Evolutionary conservation across 2,329 filamentous ascomycete genomes (phyloP).

Genomic region (Thermoascus crustaceus): DNA sequence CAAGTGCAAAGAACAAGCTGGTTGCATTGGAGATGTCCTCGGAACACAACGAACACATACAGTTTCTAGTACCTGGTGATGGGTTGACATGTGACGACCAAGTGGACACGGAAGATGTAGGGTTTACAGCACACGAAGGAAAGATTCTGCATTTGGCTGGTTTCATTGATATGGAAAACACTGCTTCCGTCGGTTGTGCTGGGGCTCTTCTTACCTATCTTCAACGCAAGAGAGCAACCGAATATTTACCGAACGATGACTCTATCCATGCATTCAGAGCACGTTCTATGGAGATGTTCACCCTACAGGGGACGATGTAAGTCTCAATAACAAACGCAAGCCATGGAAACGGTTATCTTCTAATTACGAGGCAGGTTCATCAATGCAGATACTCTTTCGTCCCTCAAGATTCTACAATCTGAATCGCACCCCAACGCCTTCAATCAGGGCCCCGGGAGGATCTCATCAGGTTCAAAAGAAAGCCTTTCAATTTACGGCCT

Average conservation of each 20-base stretch:
- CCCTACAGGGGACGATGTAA: constrained; percentile 54
- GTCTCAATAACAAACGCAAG: constrained; percentile 9
- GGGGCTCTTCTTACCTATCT: constrained; percentile 79
- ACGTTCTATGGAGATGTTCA: constrained; percentile 64
- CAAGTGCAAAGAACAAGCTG: constrained; percentile 59
- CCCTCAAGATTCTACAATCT: constrained; percentile 75
- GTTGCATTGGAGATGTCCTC: constrained; percentile 49
- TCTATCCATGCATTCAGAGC: constrained; percentile 53
- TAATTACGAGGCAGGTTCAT: constrained; percentile 59
- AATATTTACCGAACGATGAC: constrained; percentile 54
- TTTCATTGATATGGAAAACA: constrained; percentile 65
- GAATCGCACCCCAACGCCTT: constrained; percentile 78
- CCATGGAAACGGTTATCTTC: constrained; percentile 3
- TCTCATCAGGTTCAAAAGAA: constrained; percentile 62
- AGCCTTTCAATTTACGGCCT: constrained; percentile 76
- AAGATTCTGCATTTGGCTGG: constrained; percentile 61
- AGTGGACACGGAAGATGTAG: constrained; percentile 30
- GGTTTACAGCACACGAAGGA: constrained; percentile 51
- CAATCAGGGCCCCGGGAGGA: constrained; percentile 59
- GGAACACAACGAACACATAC: constrained; percentile 40
- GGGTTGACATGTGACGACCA: constrained; percentile 38
- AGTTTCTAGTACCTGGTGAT: constrained; percentile 56
- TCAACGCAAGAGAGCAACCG: constrained; percentile 56
- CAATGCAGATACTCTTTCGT: constrained; percentile 68
- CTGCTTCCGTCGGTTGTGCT: constrained; percentile 69